Conservation (phyloP, 148 eudicot genomes). For the Fagopyrum esculentum region DNA sequence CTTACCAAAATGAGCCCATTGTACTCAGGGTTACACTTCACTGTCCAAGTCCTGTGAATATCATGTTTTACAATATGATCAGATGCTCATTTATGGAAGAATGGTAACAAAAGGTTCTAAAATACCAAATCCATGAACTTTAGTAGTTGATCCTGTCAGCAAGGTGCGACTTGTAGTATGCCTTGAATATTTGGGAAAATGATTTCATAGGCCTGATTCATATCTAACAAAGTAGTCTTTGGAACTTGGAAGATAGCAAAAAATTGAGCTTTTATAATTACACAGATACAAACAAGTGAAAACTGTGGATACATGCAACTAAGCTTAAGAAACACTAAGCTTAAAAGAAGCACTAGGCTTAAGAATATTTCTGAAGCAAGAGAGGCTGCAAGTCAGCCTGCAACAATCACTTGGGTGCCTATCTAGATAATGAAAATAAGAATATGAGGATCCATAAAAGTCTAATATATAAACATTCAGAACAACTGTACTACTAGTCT, state of each 20-base stretch:
- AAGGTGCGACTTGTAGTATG: neutral
- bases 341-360: no score
- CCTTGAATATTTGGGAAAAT: neutral
- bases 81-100: slow-evolving; percentile 6
- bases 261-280: neutral
- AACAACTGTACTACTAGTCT: neutral
- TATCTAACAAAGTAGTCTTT: neutral
- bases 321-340: neutral
- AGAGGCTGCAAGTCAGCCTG: neutral
- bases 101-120: neutral
- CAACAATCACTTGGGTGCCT: neutral
- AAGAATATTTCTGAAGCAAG: neutral
- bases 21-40: slow-evolving; percentile 83
- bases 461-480: neutral
- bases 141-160: neutral
- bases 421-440: neutral
- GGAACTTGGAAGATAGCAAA: neutral
- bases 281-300: neutral
- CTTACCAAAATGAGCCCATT: slow-evolving; percentile 70
- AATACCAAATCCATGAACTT: neutral
- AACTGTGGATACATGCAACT: neutral
- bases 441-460: neutral
- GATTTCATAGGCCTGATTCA: neutral
- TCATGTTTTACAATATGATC: slow-evolving; percentile 13
- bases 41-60: slow-evolving; percentile 83